Conservation (phyloP, 257 asterid genomes). For the Nemophila menziesii region DNA sequence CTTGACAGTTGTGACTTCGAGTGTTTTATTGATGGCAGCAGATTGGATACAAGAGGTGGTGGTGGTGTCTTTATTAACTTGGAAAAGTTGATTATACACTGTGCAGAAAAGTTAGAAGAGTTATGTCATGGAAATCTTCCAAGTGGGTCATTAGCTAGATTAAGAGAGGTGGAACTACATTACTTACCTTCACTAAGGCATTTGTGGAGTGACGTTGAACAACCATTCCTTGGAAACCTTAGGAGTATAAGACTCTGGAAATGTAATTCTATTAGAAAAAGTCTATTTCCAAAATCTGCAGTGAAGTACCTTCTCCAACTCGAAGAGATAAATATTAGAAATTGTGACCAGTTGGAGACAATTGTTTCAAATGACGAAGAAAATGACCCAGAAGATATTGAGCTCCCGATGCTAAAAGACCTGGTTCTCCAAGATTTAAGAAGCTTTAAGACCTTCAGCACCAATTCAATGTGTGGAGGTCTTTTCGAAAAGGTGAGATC, state of each 20-base stretch:
- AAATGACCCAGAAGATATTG: no score
- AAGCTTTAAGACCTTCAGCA: no score
- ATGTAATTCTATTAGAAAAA: background rate
- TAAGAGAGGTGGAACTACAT: conserved; percentile 1
- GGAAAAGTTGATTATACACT: background rate
- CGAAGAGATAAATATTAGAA: no score
- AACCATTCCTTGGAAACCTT: conserved; percentile 2
- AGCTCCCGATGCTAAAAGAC: no score
- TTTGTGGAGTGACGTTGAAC: background rate
- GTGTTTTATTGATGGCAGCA: conserved; percentile 1
- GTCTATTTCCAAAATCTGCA: background rate
- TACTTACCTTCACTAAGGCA: background rate
- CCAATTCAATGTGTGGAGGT: no score
- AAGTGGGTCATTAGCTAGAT: conserved; percentile 1
- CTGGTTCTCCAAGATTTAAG: no score
- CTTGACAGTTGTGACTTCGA: background rate
- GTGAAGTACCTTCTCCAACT: background rate
- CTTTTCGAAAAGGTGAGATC: no score
- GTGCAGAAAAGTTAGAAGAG: background rate
- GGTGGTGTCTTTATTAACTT: background rate
- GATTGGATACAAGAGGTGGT: background rate
- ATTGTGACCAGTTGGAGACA: no score
- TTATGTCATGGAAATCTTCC: conserved; percentile 1
- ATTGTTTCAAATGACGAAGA: no score
- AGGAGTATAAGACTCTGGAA: background rate